phyloP scores from a whole-genome alignment of 106 monocot genomes.

The Dioscorea zingiberensis region DNA sequence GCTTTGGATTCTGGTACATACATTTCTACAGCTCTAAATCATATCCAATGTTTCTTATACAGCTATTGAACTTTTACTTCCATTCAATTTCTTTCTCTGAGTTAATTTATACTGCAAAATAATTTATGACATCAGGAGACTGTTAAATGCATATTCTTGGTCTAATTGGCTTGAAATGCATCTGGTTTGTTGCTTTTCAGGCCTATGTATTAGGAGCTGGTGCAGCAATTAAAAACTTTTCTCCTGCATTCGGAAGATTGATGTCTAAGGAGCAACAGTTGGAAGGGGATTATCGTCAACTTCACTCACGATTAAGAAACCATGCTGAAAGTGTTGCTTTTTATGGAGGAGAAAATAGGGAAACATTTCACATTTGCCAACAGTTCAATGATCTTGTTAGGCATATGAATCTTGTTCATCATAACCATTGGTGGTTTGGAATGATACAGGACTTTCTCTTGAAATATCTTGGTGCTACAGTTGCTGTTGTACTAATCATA shows the following conservation, averaged over 20 bases:
- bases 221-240: conserved; percentile 76
- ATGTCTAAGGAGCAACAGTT: conserved; percentile 96
- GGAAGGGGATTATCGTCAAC: conserved; percentile 97
- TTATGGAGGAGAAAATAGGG: conserved; percentile 94
- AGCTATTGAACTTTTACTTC: too few relatives aligned
- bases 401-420: conserved; percentile 80
- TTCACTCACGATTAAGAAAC: conserved; percentile 88
- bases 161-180: background rate
- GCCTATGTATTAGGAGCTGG: conserved; percentile 95
- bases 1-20: conserved; percentile 89
- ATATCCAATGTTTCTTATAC: too few relatives aligned
- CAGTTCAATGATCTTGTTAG: conserved; percentile 65
- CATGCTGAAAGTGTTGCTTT: conserved; percentile 97
- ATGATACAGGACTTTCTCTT: conserved; percentile 98
- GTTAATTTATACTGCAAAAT: too few relatives aligned
- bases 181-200: conserved; percentile 32
- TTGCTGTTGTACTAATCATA: conserved; percentile 90
- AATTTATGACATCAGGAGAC: too few relatives aligned
- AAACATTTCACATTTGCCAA: conserved; percentile 65
- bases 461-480: conserved; percentile 98
- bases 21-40: too few relatives aligned
- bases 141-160: background rate
- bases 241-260: conserved; percentile 94
- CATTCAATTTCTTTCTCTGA: too few relatives aligned
- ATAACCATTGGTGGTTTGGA: conserved; percentile 98